A percentile compares a stretch with the other conserved stretches of the same genome.
phyloP scores from a whole-genome alignment of 2,329 filamentous ascomycete genomes.

The Paecilomyces variotii region DNA sequence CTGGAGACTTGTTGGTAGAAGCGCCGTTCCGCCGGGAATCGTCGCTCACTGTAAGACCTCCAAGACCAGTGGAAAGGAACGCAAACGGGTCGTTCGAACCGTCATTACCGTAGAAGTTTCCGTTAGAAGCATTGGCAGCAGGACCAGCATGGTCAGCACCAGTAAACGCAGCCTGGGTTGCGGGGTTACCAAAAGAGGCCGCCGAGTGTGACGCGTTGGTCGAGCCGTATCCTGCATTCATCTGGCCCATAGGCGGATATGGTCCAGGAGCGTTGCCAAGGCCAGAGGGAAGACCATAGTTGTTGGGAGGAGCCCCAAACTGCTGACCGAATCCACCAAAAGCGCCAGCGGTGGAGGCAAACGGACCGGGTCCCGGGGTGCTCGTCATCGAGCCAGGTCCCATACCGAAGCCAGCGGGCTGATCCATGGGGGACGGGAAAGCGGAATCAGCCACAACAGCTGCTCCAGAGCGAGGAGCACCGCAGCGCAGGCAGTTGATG shows the following conservation, averaged over 20 bases:
- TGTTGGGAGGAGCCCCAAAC: slow-evolving; percentile 73
- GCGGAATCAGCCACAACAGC: slow-evolving; percentile 91
- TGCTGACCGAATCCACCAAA: slow-evolving; percentile 68
- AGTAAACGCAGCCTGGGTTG: slow-evolving; percentile 89
- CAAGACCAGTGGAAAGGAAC: slow-evolving; percentile 54
- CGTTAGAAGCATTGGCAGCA: slow-evolving; percentile 68
- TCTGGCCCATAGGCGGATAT: slow-evolving; percentile 59
- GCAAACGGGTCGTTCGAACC: slow-evolving; percentile 55
- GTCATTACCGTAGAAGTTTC: slow-evolving; percentile 56
- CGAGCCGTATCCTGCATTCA: slow-evolving; percentile 74
- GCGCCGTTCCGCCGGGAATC: slow-evolving; percentile 40
- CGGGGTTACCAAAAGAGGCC: slow-evolving; percentile 84
- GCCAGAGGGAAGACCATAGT: slow-evolving; percentile 80
- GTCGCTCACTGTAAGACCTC: slow-evolving; percentile 48
- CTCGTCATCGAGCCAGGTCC: slow-evolving; percentile 79
- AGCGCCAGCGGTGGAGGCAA: slow-evolving; percentile 59
- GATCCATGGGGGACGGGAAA: slow-evolving; percentile 85
- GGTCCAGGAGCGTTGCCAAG: slow-evolving; percentile 69
- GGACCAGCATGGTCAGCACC: slow-evolving; percentile 74
- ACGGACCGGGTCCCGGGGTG: slow-evolving; percentile 68
- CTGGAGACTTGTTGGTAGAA: slow-evolving; percentile 39
- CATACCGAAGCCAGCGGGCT: slow-evolving; percentile 75
- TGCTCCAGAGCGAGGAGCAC: slow-evolving; percentile 86
- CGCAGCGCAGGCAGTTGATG: slow-evolving; percentile 92
- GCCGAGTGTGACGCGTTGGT: slow-evolving; percentile 72